Evolutionary conservation across 306 rosid species (phyloP), one percentile per base, ranked within the genome.

Genomic region (Lupinus albus): DNA sequence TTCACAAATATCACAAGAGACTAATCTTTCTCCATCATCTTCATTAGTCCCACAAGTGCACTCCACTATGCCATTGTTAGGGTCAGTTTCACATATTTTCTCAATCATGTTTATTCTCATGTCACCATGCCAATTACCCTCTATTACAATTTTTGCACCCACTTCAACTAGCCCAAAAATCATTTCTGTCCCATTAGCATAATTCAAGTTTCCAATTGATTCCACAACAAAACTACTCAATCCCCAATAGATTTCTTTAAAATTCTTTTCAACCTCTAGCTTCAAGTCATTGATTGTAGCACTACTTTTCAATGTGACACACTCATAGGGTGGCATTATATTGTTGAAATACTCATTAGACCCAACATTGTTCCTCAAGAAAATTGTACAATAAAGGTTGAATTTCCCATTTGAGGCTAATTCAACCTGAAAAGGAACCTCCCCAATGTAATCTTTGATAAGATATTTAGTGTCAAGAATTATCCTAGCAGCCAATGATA

Each of bases 11-110:
- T 92, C 98, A 76, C 96, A 92, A 0, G 77, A 63, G 0, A 93
- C 79, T 89, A 87, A 83, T 33, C 94, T 82, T 41, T 93, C 96
- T n/a, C 97, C 98, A 54, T 89, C 97, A 25, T 89, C 96, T 7
- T 89, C 97, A 49, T 73, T 84, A 1, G 94, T 84, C 41, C 97
- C 98, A 83, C 97, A 89, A 46, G 35, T 58, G 64, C 97, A 88
- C 0, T 86, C 84, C 78, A 93, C 81, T 30, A 61, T 36, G 8
- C 70, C 70, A 25, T 46, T 60, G 4, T 69, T 80, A 7, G 70
- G 78, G 16, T 85, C 84, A 71, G 32, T 30, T 61, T 86, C 96
- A 62, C 16, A 72, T 0, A 87, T 51, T 55, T 78, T 68, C 14
- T 66, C 73, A 50, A 36, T 20, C 20, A 49, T 61, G n/a, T 71